phyloP scores from a whole-genome alignment of 371 early-diverging fungal genomes.

The Mucor saturninus region DNA sequence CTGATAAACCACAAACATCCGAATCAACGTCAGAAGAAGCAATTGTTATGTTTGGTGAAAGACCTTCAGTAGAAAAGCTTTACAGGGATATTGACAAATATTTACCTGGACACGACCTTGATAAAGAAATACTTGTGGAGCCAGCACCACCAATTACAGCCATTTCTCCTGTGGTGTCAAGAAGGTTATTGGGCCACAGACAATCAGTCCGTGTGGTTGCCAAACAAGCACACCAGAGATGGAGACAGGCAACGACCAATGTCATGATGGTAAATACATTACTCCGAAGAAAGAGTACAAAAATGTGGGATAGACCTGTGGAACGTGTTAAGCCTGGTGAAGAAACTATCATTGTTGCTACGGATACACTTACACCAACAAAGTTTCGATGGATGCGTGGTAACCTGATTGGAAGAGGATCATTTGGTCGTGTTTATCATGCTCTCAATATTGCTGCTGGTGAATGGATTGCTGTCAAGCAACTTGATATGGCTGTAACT shows the following conservation, averaged over 20 bases:
- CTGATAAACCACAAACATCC: slow-evolving; percentile 7
- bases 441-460: slow-evolving; percentile 86
- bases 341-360: slow-evolving; percentile 18
- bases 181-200: slow-evolving; percentile 30
- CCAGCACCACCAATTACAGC: slow-evolving; percentile 2
- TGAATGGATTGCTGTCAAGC: slow-evolving; percentile 97
- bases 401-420: slow-evolving; percentile 93
- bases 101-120: slow-evolving; percentile 78
- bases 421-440: slow-evolving; percentile 96
- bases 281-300: slow-evolving; percentile 59
- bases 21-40: slow-evolving; percentile 3
- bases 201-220: slow-evolving; percentile 66
- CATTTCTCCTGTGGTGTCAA: slow-evolving; percentile 5
- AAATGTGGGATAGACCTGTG: slow-evolving; percentile 61
- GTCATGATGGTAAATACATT: slow-evolving; percentile 30
- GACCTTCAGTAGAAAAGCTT: slow-evolving; percentile 71
- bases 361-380: slow-evolving; percentile 17
- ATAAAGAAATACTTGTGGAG: slow-evolving; percentile 51
- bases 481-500: slow-evolving; percentile 77
- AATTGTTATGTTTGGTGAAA: slow-evolving; percentile 50
- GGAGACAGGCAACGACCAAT: slow-evolving; percentile 25
- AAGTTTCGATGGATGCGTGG: slow-evolving; percentile 81
- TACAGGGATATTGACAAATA: slow-evolving; percentile 71
- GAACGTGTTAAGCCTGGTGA: slow-evolving; percentile 57
- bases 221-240: slow-evolving; percentile 56